These are phyloP conservation scores for Ormosia emarginata DNA, from an alignment of 306 rosid genomes.

Conservation along the genomic window DNA sequence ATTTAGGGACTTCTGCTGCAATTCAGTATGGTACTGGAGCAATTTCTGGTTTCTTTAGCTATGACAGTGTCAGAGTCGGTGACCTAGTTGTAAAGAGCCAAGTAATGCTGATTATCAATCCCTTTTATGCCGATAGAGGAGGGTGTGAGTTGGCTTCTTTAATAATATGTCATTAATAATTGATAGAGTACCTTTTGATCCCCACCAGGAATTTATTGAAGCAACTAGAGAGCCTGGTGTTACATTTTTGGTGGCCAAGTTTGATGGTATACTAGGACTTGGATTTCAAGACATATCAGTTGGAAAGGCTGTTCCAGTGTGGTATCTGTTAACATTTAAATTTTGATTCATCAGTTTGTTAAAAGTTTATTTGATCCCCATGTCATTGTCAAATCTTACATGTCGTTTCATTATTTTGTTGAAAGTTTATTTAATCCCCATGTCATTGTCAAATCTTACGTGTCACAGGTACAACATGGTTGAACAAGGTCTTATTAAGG, in stretches of 20 bases:
- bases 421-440: not conserved
- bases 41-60: constrained; percentile 85
- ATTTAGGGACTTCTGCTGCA: constrained; percentile 74
- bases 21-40: constrained; percentile 87
- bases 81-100: constrained; percentile 64
- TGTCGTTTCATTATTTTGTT: not conserved
- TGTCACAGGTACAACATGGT: constrained; percentile 85
- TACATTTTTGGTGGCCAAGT: constrained; percentile 71
- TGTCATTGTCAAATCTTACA: not conserved
- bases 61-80: constrained; percentile 69
- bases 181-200: not conserved
- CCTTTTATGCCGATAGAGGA: not conserved
- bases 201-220: constrained; percentile 76
- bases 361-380: not conserved
- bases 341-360: constrained; percentile 14
- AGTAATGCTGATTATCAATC: constrained; percentile 40
- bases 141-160: not conserved
- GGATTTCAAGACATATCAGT: constrained; percentile 94
- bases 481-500: constrained; percentile 68
- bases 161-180: not conserved
- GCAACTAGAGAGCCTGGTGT: constrained; percentile 74
- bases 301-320: constrained; percentile 78
- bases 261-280: constrained; percentile 90
- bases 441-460: constrained; percentile 1
- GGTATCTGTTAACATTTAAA: constrained; percentile 42